Conservation (phyloP, 2,329 filamentous ascomycete genomes). For the Mycocentrospora acerina region DNA sequence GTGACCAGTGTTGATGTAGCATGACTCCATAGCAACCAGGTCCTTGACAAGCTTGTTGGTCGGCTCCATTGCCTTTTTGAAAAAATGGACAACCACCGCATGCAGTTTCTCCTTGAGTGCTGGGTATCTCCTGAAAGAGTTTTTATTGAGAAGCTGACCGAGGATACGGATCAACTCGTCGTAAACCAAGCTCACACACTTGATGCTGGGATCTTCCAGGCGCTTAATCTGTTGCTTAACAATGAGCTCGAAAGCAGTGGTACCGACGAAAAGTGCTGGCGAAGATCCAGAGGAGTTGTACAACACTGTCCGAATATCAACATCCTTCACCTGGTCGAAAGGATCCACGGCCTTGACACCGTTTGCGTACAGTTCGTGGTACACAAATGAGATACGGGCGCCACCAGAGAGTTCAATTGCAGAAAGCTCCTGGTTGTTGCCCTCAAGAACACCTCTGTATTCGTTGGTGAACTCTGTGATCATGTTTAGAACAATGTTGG, state of each 20-base stretch:
- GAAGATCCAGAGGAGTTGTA: slow-evolving; percentile 99
- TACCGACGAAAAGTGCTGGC: slow-evolving; percentile 93
- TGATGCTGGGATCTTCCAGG: slow-evolving; percentile 91
- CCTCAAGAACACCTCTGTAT: slow-evolving; percentile 92
- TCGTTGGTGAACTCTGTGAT: slow-evolving; percentile 99
- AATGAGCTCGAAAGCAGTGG: slow-evolving; percentile 96
- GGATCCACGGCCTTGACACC: slow-evolving; percentile 97
- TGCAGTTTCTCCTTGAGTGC: slow-evolving; percentile 96
- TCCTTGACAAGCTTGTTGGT: slow-evolving; percentile 96
- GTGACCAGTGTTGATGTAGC: slow-evolving; percentile 98
- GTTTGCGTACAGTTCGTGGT: slow-evolving; percentile 97
- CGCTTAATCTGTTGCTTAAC: slow-evolving; percentile 99
- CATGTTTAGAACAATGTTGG: slow-evolving; percentile 96
- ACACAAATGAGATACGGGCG: slow-evolving; percentile 98
- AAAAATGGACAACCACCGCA: slow-evolving; percentile 85
- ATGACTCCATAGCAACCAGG: slow-evolving; percentile 91
- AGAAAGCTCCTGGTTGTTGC: slow-evolving; percentile 94
- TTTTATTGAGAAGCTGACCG: slow-evolving; percentile 82
- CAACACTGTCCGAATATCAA: slow-evolving; percentile 93
- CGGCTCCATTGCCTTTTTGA: slow-evolving; percentile 97
- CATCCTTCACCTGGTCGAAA: slow-evolving; percentile 95
- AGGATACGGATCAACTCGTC: slow-evolving; percentile 97
- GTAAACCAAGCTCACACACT: slow-evolving; percentile 96
- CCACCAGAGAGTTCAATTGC: slow-evolving; percentile 93
- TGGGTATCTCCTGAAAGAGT: slow-evolving; percentile 91